phyloP scores from a whole-genome alignment of 371 early-diverging fungal species.

The Mucor mucedo region DNA sequence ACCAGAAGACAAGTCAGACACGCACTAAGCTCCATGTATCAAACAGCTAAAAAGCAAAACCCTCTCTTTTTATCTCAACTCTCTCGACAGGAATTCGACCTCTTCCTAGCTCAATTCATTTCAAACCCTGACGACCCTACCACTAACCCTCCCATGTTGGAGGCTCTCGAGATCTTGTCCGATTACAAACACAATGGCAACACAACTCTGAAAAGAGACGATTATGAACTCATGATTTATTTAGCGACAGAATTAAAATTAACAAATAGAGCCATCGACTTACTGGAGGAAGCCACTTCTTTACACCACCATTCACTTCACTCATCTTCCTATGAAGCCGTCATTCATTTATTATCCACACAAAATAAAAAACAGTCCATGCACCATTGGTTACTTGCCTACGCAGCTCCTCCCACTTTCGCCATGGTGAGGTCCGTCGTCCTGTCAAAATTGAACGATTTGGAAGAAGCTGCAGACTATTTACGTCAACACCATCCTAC shows the following conservation, averaged over 20 bases:
- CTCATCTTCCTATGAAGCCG: slow-evolving; percentile 25
- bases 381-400: slow-evolving; percentile 22
- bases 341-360: slow-evolving; percentile 34
- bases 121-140: slow-evolving; percentile 18
- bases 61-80: slow-evolving; percentile 10
- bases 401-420: background rate
- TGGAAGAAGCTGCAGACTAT: slow-evolving; percentile 20
- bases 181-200: too few species aligned
- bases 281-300: slow-evolving; percentile 13
- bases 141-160: background rate
- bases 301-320: slow-evolving; percentile 6
- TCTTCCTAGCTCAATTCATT: slow-evolving; percentile 6
- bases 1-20: slow-evolving; percentile 18
- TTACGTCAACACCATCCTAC: slow-evolving; percentile 16
- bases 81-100: slow-evolving; percentile 19
- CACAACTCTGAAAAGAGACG: background rate
- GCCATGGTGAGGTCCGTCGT: slow-evolving; percentile 24
- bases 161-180: slow-evolving; percentile 12
- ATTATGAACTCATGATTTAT: slow-evolving; percentile 25
- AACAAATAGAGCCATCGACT: slow-evolving; percentile 15
- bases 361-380: slow-evolving; percentile 18
- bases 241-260: slow-evolving; percentile 19
- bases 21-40: slow-evolving; percentile 15
- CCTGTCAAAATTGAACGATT: slow-evolving; percentile 23
- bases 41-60: slow-evolving; percentile 2